Conservation (phyloP, 2,329 filamentous ascomycete species). For the Scolecobasidium constrictum region DNA sequence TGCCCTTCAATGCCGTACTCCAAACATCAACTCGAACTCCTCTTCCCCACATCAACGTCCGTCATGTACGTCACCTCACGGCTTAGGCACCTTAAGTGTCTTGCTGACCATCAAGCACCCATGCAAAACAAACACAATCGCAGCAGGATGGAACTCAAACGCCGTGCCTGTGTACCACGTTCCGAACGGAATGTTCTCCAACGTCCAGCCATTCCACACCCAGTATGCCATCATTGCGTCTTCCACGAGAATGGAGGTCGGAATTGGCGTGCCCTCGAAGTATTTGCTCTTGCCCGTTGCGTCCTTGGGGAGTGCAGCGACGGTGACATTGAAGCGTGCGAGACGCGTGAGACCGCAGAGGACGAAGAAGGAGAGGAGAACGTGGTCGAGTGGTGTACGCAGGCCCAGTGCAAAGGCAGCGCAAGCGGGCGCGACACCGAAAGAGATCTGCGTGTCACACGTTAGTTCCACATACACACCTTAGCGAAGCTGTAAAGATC, state of each 20-base stretch:
- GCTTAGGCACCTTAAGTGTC: conserved; percentile 91
- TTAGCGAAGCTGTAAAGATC: not conserved
- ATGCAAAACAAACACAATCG: conserved; percentile 72
- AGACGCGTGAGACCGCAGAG: conserved; percentile 88
- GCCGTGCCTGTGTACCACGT: conserved; percentile 53
- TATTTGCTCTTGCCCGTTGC: conserved; percentile 82
- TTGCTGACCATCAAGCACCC: conserved; percentile 94
- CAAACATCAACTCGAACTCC: too few relatives aligned
- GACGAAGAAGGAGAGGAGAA: conserved; percentile 78
- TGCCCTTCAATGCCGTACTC: too few relatives aligned
- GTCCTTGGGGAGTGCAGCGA: conserved; percentile 81
- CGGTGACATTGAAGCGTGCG: conserved; percentile 96
- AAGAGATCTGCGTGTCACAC: conserved; percentile 62
- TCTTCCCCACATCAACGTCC: too few relatives aligned
- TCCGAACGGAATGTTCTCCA: conserved; percentile 69
- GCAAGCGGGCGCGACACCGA: conserved; percentile 80
- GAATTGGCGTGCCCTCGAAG: conserved; percentile 95
- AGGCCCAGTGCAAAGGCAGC: conserved; percentile 83
- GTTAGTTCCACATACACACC: not conserved
- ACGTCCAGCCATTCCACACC: conserved; percentile 69
- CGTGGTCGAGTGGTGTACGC: conserved; percentile 71
- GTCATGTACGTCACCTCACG: too few relatives aligned
- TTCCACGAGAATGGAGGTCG: conserved; percentile 67
- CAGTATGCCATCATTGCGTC: conserved; percentile 73
- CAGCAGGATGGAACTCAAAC: conserved; percentile 77